These are phyloP conservation scores for Yamadazyma triangularis DNA, from an alignment of 1,139 yeast species.

Conservation along the genomic window DNA sequence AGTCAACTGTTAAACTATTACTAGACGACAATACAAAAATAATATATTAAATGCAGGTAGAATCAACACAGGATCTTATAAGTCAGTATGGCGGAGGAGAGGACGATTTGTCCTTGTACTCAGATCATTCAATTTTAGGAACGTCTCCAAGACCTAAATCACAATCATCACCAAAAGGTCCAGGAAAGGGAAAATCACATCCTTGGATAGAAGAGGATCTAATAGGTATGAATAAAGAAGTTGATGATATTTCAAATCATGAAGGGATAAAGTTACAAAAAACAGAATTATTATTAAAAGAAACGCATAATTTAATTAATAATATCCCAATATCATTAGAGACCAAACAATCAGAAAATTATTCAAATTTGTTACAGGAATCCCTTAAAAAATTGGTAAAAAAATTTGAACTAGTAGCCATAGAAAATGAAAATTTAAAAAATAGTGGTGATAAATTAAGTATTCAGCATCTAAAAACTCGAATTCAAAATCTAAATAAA, in stretches of 20 bases:
- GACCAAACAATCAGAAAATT: slow-evolving; percentile 15
- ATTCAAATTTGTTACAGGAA: slow-evolving; percentile 7
- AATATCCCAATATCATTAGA: slow-evolving; percentile 15
- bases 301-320: slow-evolving; percentile 26
- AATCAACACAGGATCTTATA: slow-evolving; percentile 10
- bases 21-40: background rate
- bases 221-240: no score
- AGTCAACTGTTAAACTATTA: no score
- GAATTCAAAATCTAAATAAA: slow-evolving; percentile 19
- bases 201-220: no score
- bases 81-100: slow-evolving; percentile 1
- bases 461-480: slow-evolving; percentile 10
- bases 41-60: slow-evolving; percentile 4
- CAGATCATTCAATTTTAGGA: slow-evolving; percentile 14
- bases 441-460: slow-evolving; percentile 3
- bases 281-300: slow-evolving; percentile 23
- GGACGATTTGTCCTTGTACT: slow-evolving; percentile 12
- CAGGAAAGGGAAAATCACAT: no score
- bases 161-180: no score
- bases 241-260: no score
- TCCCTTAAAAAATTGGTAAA: slow-evolving; percentile 13
- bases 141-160: no score
- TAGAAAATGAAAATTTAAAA: slow-evolving; percentile 5
- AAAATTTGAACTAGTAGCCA: slow-evolving; percentile 7
- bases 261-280: no score